Base-by-base conservation (phyloP, 2,329 filamentous ascomycete species). In the Colletotrichum sublineola region DNA sequence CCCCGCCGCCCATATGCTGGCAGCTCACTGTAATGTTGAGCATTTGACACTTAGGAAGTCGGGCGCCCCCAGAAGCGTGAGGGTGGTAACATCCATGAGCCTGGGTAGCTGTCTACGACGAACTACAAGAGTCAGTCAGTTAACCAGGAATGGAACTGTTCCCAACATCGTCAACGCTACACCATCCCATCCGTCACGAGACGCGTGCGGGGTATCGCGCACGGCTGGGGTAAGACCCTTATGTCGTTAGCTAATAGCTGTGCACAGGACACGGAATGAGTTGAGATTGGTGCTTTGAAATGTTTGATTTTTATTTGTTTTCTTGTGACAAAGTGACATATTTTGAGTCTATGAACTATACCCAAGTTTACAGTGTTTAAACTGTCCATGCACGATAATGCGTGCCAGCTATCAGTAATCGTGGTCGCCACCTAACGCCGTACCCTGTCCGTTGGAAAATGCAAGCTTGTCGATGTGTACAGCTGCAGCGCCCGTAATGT, bases 151-250 rank as follows among this genome's bases (percentile, higher is more conserved):
- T 73, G 65, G 42, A 36, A 50, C 36, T 33, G n/a, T 67, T 38
- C 53, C n/a, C 14, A 40, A 18, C 15, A 50, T 44, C 50, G 38
- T 33, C 46, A 33, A 53, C 62, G 62, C 62, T 50, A 64, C 62
- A 44, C 24, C 36, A 63, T 44, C 50, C 50, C 53, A 24, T n/a
- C 46, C 66, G 46, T 72, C 69, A 72, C 53, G 48, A 53, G 66
- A 72, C 66, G 60, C 66, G 65, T 69, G 69, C 69, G 69, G 69
- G 69, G 69, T 63, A 63, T 65, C 6, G 50, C 3, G 50, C 50
- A 53, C 52, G 31, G 31, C 52, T 33, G 57, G 65, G 69, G 57
- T 63, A 48, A 46, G 52, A 68, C 29, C 64, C 64, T 68, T 46
- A 8, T n/a, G 48, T 29, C 31, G 29, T 56, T 38, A 6, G 40